Percentiles rank a stretch among this genome's conserved stretches.
Evolutionary conservation across 225 moss, liverwort and hornwort species (phyloP).

Genomic region (Marchantia polymorpha): DNA sequence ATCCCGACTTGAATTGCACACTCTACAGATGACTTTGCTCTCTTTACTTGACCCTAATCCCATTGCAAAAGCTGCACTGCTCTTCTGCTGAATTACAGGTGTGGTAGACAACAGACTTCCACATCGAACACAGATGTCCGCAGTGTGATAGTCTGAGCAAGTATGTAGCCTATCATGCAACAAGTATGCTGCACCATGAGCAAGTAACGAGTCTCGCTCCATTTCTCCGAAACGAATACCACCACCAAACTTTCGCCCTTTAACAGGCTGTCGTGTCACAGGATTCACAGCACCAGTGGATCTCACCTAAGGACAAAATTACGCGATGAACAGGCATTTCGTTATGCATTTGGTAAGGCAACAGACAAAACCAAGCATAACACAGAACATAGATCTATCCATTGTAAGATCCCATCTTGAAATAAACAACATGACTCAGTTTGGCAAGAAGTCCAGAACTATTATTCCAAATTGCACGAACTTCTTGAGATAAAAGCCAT

Average conservation of each 20-base stretch:
- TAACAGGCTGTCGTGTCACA: constrained; percentile 89
- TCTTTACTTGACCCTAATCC: constrained; percentile 47
- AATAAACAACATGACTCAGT: too few relatives aligned
- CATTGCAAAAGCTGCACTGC: constrained; percentile 46
- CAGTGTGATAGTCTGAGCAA: constrained; percentile 89
- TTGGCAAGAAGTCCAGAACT: too few relatives aligned
- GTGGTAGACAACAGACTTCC: constrained; percentile 77
- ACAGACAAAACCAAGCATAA: too few relatives aligned
- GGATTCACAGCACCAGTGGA: constrained; percentile 93
- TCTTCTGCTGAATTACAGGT: constrained; percentile 45
- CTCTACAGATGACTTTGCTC: constrained; percentile 65
- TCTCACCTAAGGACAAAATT: constrained; percentile 50
- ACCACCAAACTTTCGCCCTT: constrained; percentile 88
- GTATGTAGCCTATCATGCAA: constrained; percentile 85
- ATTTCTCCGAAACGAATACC: constrained; percentile 97
- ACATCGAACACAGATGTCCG: constrained; percentile 68
- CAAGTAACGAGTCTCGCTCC: constrained; percentile 89
- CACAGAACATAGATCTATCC: not conserved
- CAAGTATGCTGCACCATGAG: constrained; percentile 87
- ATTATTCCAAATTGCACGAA: too few relatives aligned
- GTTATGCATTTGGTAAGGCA: not conserved
- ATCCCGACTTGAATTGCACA: constrained; percentile 73
- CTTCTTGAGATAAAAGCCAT: too few relatives aligned
- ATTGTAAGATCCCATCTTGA: not conserved
- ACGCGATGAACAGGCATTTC: not conserved